A percentile compares a stretch with the other conserved stretches of the same genome.
phyloP scores from a whole-genome alignment of 1,139 yeast species.

The Entelexis sorbosivorans region DNA sequence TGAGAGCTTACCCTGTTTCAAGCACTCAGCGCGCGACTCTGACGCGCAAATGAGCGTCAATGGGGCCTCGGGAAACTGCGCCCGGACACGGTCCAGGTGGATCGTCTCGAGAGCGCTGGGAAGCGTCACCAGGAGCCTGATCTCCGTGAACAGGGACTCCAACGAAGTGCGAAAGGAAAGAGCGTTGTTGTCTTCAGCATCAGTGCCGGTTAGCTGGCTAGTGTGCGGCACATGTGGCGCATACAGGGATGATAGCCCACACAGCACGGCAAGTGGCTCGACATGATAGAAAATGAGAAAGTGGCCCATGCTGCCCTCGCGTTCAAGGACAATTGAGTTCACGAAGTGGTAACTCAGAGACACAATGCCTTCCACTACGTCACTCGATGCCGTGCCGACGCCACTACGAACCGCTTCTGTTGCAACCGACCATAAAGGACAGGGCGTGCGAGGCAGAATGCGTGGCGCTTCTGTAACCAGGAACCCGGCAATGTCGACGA shows the following conservation, averaged over 20 bases:
- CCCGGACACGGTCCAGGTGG: not conserved
- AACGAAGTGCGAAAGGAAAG: not conserved
- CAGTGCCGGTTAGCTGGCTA: too few relatives aligned
- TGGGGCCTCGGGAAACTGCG: not conserved
- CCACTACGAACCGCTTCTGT: not conserved
- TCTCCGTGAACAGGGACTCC: not conserved
- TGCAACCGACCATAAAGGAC: not conserved
- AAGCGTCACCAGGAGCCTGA: not conserved
- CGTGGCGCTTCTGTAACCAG: not conserved
- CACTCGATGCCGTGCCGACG: not conserved
- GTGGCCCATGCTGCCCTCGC: conserved; percentile 9
- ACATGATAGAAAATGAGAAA: conserved; percentile 11
- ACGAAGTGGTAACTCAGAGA: not conserved
- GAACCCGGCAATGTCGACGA: not conserved
- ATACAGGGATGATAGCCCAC: not conserved
- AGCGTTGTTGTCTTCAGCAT: too few relatives aligned
- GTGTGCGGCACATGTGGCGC: not conserved
- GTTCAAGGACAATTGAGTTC: conserved; percentile 10
- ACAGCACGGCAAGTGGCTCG: not conserved
- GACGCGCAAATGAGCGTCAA: conserved; percentile 13
- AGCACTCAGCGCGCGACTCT: conserved; percentile 7
- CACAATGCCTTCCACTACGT: not conserved
- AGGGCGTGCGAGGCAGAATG: conserved; percentile 8
- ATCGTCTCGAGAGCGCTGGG: conserved; percentile 10
- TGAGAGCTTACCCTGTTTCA: not conserved